phyloP scores from a whole-genome alignment of 208 protist species.

The Wallacemonas sp. region DNA sequence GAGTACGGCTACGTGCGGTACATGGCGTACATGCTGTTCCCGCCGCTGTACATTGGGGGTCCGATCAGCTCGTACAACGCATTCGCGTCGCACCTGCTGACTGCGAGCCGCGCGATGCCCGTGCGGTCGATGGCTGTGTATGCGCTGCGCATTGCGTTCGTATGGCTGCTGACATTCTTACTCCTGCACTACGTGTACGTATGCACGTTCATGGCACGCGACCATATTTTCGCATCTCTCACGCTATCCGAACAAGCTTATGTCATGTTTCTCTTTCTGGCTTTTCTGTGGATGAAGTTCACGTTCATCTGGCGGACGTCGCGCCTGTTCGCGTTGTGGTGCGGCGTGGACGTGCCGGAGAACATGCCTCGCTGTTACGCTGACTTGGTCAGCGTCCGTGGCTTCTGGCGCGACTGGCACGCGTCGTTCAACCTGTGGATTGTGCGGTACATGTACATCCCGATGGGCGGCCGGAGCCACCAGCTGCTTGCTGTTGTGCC shows the following conservation, averaged over 20 bases:
- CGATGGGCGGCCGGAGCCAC: conserved; percentile 61
- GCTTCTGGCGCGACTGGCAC: conserved; percentile 95
- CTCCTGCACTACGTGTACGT: background rate
- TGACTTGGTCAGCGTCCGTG: conserved; percentile 81
- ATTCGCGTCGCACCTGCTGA: conserved; percentile 61
- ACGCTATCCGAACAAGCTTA: background rate
- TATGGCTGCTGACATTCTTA: conserved; percentile 23
- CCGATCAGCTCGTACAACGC: conserved; percentile 87
- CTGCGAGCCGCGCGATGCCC: conserved; percentile 31
- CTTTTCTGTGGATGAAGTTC: conserved; percentile 92
- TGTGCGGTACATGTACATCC: conserved; percentile 94
- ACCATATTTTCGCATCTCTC: too few species aligned
- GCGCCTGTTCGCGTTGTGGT: conserved; percentile 72
- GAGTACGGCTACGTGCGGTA: conserved; percentile 67
- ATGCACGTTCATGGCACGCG: too few species aligned
- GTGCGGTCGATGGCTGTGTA: conserved; percentile 28
- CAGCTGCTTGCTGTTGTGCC: conserved; percentile 73
- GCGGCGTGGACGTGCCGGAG: conserved; percentile 86
- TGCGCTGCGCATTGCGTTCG: too few species aligned
- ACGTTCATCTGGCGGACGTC: conserved; percentile 90
- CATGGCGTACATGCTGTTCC: conserved; percentile 84
- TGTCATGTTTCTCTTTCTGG: conserved; percentile 54
- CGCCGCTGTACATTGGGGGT: conserved; percentile 85
- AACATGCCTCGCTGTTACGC: conserved; percentile 89
- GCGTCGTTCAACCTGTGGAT: conserved; percentile 93